Evolutionary conservation across 2,329 filamentous ascomycete species (phyloP).

Genomic region (Ascochyta pisi): DNA sequence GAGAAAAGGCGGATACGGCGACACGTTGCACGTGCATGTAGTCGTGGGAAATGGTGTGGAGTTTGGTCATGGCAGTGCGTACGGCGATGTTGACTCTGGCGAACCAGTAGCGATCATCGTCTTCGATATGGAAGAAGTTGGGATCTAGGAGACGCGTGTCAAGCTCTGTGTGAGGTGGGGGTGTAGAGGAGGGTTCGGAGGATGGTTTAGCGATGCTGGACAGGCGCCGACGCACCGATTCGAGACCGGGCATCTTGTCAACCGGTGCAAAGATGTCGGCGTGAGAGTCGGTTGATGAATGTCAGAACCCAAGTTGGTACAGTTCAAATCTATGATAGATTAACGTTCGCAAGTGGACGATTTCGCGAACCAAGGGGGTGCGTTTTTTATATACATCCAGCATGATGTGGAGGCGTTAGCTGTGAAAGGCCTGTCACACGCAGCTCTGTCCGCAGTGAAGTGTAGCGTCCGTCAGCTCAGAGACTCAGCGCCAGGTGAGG

Average conservation of each 20-base stretch:
- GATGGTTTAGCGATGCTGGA: constrained; percentile 12
- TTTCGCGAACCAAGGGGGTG: background rate
- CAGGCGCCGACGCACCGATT: constrained; percentile 19
- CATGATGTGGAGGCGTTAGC: background rate
- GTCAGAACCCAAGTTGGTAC: too few species aligned
- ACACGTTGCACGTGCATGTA: constrained; percentile 83
- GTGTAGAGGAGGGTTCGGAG: background rate
- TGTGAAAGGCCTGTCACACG: constrained; percentile 10
- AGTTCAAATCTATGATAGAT: background rate
- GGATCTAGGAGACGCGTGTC: constrained; percentile 19
- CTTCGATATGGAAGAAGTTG: constrained; percentile 20
- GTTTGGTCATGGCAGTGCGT: constrained; percentile 66
- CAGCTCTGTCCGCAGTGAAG: background rate
- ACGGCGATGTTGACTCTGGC: constrained; percentile 39
- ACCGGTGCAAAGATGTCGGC: background rate
- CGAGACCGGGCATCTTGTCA: constrained; percentile 15
- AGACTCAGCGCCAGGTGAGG: constrained; percentile 1
- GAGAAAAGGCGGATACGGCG: constrained; percentile 68
- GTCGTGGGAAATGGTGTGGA: constrained; percentile 79
- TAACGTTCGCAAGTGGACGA: background rate
- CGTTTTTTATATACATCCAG: background rate
- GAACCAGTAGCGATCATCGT: constrained; percentile 22
- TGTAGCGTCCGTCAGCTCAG: background rate
- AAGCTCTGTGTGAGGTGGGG: constrained; percentile 1
- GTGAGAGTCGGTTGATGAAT: too few species aligned